phyloP scores from a whole-genome alignment of 345 rosid genomes.

The Acer saccharum region DNA sequence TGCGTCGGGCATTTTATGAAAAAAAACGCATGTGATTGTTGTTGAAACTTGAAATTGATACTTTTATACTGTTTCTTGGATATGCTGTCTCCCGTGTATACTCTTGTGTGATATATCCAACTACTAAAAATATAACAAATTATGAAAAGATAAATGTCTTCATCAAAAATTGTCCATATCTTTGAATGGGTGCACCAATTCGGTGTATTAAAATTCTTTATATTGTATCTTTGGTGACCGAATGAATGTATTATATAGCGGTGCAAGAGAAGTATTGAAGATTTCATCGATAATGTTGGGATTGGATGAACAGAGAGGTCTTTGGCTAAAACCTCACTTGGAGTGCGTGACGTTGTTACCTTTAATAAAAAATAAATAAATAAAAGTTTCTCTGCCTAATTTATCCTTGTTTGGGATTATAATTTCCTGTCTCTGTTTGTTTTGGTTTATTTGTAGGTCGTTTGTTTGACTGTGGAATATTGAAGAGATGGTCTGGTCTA shows the following conservation, averaged over 20 bases:
- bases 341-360: constrained; percentile 26
- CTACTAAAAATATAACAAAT: no score
- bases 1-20: background rate
- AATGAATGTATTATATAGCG: no score
- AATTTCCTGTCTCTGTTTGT: background rate
- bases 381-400: background rate
- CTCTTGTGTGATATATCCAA: no score
- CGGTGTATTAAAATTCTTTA: no score
- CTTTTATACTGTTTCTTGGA: background rate
- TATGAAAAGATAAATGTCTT: no score
- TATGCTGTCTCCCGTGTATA: background rate
- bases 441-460: no score
- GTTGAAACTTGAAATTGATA: constrained; percentile 3
- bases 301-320: background rate
- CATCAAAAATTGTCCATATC: no score
- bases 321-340: constrained; percentile 7
- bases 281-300: background rate
- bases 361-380: background rate
- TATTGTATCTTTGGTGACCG: no score
- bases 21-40: constrained; percentile 19
- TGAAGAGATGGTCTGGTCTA: background rate
- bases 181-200: no score
- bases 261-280: no score
- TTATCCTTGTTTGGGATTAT: background rate
- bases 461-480: constrained; percentile 14